Percentiles rank a stretch among this genome's conserved stretches.
These are phyloP conservation scores for Croton laevigatus DNA, from an alignment of 441 rosid genomes.

Conservation along the genomic window DNA sequence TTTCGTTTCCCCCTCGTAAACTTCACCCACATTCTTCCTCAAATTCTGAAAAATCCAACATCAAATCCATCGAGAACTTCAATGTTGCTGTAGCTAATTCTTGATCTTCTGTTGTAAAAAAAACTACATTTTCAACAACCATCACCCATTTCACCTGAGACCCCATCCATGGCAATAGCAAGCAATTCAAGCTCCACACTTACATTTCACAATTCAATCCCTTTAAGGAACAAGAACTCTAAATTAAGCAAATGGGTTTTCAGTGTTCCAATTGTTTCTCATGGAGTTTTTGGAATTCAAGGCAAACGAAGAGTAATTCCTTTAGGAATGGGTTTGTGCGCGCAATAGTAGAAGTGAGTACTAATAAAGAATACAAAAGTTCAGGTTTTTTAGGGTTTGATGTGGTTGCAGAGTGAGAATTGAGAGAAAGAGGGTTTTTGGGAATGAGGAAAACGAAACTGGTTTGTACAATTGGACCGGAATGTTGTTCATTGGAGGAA, in stretches of 20 bases:
- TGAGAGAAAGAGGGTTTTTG: constrained; percentile 61
- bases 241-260: constrained; percentile 23
- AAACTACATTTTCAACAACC: not conserved
- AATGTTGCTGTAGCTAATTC: not conserved
- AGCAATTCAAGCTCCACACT: not conserved
- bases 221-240: constrained; percentile 12
- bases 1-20: constrained; percentile 8
- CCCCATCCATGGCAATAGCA: constrained; percentile 6
- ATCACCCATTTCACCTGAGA: not conserved
- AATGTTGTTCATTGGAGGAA: constrained; percentile 49
- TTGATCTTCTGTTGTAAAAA: not conserved
- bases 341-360: constrained; percentile 33
- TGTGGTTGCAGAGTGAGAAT: constrained; percentile 48
- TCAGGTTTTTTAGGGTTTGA: constrained; percentile 36
- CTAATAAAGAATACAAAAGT: constrained; percentile 17
- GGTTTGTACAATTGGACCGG: constrained; percentile 72
- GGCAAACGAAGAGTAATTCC: constrained; percentile 15
- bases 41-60: constrained; percentile 4
- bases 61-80: not conserved
- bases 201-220: constrained; percentile 3
- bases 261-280: constrained; percentile 14
- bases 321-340: constrained; percentile 18
- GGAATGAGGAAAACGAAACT: constrained; percentile 78
- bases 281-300: constrained; percentile 22
- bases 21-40: not conserved